phyloP scores from a whole-genome alignment of 805 yeast genomes.

The Saccharomycopsis capsularis region DNA sequence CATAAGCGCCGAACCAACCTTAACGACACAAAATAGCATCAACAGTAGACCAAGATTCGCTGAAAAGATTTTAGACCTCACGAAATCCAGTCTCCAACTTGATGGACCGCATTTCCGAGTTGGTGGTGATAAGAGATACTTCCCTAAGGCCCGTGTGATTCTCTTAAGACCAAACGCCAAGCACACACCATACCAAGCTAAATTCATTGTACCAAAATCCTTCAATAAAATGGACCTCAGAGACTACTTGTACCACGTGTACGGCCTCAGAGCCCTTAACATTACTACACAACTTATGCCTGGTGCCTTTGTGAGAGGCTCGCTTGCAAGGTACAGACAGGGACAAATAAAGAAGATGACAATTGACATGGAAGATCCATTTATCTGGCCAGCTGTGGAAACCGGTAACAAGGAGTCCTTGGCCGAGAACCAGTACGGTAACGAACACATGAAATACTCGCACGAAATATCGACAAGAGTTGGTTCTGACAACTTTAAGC shows the following conservation, averaged over 20 bases:
- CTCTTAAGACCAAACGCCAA: conserved; percentile 89
- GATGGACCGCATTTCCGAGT: conserved; percentile 75
- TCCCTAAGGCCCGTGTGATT: conserved; percentile 80
- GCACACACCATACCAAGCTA: conserved; percentile 95
- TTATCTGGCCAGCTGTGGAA: conserved; percentile 82
- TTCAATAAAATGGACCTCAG: conserved; percentile 92
- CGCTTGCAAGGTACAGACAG: conserved; percentile 60
- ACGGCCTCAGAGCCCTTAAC: conserved; percentile 84
- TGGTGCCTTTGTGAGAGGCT: conserved; percentile 52
- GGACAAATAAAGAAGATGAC: conserved; percentile 94
- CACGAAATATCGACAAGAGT: conserved; percentile 40
- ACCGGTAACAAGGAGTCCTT: conserved; percentile 35
- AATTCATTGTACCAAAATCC: conserved; percentile 86
- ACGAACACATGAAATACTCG: conserved; percentile 46
- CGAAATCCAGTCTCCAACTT: conserved; percentile 45
- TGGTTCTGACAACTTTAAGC: conserved; percentile 66
- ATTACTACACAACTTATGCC: conserved; percentile 81
- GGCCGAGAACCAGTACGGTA: conserved; percentile 33
- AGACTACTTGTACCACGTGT: conserved; percentile 85
- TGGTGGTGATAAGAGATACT: conserved; percentile 70
- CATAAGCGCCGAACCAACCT: conserved; percentile 4
- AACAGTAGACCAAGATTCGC: conserved; percentile 22
- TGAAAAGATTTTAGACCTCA: conserved; percentile 29
- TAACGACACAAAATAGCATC: conserved; percentile 17
- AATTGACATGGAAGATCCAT: conserved; percentile 91